phyloP scores from a whole-genome alignment of 495 filamentous ascomycete species.

The Aspergillus nanangensis region DNA sequence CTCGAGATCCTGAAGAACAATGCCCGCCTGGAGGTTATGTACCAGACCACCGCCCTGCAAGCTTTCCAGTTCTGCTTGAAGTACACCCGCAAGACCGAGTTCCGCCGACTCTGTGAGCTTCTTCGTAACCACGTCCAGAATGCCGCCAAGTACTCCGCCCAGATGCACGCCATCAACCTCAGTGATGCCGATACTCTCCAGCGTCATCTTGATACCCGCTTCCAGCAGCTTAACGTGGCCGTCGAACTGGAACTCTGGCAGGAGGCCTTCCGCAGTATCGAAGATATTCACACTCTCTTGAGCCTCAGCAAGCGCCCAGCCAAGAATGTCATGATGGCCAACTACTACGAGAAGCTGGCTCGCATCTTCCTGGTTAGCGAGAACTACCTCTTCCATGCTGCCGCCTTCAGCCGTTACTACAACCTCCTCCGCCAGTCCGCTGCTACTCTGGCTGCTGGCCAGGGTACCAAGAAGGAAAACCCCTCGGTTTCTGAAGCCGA shows the following conservation, averaged over 20 bases:
- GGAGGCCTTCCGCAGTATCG: slow-evolving; percentile 97
- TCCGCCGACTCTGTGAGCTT: slow-evolving; percentile 95
- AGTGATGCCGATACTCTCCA: slow-evolving; percentile 96
- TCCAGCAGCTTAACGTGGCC: slow-evolving; percentile 96
- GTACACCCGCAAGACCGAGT: slow-evolving; percentile 98
- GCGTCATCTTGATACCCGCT: slow-evolving; percentile 94
- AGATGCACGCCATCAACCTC: slow-evolving; percentile 99
- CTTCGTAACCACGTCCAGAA: slow-evolving; percentile 98
- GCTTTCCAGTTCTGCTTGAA: slow-evolving; percentile 98
- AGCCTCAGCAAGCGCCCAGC: slow-evolving; percentile 97
- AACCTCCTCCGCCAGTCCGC: slow-evolving; percentile 90
- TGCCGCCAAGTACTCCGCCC: slow-evolving; percentile 95
- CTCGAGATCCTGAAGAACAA: slow-evolving; percentile 99
- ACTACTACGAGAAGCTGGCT: slow-evolving; percentile 99
- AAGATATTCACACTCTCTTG: slow-evolving; percentile 98
- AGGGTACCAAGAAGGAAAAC: slow-evolving; percentile 88
- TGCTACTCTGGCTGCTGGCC: slow-evolving; percentile 76
- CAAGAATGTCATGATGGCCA: slow-evolving; percentile 99
- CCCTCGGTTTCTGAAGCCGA: slow-evolving; percentile 84
- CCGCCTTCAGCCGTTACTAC: slow-evolving; percentile 95
- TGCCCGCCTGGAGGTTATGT: slow-evolving; percentile 93
- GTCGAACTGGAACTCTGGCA: slow-evolving; percentile 98
- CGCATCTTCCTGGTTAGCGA: slow-evolving; percentile 98
- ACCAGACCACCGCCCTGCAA: slow-evolving; percentile 95
- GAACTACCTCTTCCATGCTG: slow-evolving; percentile 98